Percentiles rank a stretch among this genome's conserved stretches.
Conservation (phyloP, 1,284 basidiomycete species). For the Malassezia sp. region DNA sequence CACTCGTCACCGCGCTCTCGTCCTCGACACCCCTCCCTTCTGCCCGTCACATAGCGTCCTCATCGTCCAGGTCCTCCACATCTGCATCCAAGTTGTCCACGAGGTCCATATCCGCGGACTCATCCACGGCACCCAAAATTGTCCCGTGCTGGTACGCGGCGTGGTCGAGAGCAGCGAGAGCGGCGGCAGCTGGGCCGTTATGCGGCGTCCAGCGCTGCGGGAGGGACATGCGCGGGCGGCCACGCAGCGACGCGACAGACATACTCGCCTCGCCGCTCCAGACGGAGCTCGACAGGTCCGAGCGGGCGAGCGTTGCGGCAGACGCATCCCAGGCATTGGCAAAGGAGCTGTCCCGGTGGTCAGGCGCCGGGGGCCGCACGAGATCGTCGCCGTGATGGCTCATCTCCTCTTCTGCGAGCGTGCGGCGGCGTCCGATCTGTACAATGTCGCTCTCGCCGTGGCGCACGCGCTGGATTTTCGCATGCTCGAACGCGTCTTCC, state of each 20-base stretch:
- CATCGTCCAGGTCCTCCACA: conserved; percentile 32
- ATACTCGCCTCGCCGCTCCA: too few species aligned
- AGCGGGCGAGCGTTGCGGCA: too few species aligned
- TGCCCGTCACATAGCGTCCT: too few species aligned
- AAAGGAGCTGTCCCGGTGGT: background rate
- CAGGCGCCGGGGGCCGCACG: background rate
- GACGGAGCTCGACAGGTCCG: too few species aligned
- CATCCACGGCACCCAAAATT: too few species aligned
- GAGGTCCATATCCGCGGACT: conserved; percentile 19
- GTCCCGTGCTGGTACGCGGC: conserved; percentile 17
- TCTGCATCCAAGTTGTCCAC: conserved; percentile 30
- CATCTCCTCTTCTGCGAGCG: conserved; percentile 32
- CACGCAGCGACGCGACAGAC: too few species aligned
- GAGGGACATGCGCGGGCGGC: conserved; percentile 20
- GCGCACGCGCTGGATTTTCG: conserved; percentile 27
- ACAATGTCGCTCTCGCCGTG: conserved; percentile 37
- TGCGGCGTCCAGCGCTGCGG: conserved; percentile 19
- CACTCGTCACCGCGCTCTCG: too few species aligned
- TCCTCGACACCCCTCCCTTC: too few species aligned
- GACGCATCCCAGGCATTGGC: too few species aligned
- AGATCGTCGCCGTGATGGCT: conserved; percentile 30
- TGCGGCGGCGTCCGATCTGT: conserved; percentile 32
- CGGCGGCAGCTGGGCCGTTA: conserved; percentile 14
- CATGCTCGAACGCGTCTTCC: conserved; percentile 31
- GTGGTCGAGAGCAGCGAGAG: conserved; percentile 15